phyloP scores from a whole-genome alignment of 78 protist species.

The Dictyostelium capitatum region DNA sequence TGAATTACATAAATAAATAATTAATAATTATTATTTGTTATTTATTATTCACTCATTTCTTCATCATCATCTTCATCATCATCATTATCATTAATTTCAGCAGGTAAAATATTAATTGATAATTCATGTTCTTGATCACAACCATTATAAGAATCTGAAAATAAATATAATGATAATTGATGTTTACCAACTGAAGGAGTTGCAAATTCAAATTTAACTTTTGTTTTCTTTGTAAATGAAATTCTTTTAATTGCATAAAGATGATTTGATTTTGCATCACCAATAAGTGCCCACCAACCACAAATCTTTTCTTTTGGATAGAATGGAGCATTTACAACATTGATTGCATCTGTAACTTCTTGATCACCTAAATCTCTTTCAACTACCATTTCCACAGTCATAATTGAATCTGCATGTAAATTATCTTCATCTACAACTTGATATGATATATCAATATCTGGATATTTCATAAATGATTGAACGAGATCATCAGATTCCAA shows the following conservation, averaged over 20 bases:
- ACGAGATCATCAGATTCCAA: constrained; percentile 68
- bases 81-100: constrained; percentile 22
- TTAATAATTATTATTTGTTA: not conserved
- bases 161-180: constrained; percentile 86
- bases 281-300: constrained; percentile 88
- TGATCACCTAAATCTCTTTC: constrained; percentile 81
- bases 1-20: too few relatives aligned
- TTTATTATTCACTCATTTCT: constrained; percentile 28
- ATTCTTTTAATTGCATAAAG: constrained; percentile 87
- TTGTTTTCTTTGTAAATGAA: constrained; percentile 26
- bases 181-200: constrained; percentile 92
- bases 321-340: constrained; percentile 84
- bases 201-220: constrained; percentile 87
- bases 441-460: constrained; percentile 81
- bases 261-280: constrained; percentile 66
- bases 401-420: constrained; percentile 51
- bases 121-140: constrained; percentile 94
- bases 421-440: constrained; percentile 49
- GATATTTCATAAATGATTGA: constrained; percentile 75
- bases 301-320: constrained; percentile 86
- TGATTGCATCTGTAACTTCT: constrained; percentile 9
- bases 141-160: constrained; percentile 95
- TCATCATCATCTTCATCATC: constrained; percentile 41
- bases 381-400: constrained; percentile 75
- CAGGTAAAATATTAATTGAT: constrained; percentile 65